Conservation (phyloP, 352 stramenopile species). For the Phytophthora kernoviae region DNA sequence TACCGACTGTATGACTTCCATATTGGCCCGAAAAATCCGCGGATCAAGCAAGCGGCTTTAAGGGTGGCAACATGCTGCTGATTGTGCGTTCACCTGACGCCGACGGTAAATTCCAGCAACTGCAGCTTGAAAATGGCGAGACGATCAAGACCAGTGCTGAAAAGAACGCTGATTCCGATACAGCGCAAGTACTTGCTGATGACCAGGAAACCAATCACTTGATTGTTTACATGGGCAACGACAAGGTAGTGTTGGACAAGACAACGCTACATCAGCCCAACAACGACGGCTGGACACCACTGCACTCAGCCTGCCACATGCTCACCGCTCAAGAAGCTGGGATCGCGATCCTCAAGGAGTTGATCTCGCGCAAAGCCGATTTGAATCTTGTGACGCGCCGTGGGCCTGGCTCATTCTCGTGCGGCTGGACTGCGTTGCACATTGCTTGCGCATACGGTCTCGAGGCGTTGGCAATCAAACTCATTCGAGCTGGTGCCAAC, state of each 20-base stretch:
- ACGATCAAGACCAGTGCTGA: constrained; percentile 6
- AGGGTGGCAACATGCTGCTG: constrained; percentile 67
- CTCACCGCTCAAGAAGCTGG: constrained; percentile 73
- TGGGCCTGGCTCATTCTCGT: constrained; percentile 76
- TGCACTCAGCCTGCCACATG: constrained; percentile 80
- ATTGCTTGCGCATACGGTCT: constrained; percentile 82
- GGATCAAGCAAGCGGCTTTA: constrained; percentile 43
- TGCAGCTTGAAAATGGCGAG: constrained; percentile 35
- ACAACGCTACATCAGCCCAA: constrained; percentile 69
- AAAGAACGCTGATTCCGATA: constrained; percentile 18
- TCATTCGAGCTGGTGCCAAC: constrained; percentile 69
- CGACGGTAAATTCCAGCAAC: constrained; percentile 56
- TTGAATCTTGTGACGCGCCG: constrained; percentile 70
- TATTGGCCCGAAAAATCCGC: constrained; percentile 62
- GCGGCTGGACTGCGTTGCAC: constrained; percentile 78
- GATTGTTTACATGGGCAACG: constrained; percentile 66
- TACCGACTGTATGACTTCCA: constrained; percentile 87
- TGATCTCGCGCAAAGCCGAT: constrained; percentile 60
- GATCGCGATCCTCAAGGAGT: constrained; percentile 72
- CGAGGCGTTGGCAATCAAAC: constrained; percentile 69
- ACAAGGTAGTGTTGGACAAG: constrained; percentile 78
- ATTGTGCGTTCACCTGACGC: constrained; percentile 60
- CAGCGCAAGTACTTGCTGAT: constrained; percentile 20
- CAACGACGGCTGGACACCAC: constrained; percentile 79
- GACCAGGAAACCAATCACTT: constrained; percentile 43